Conservation (phyloP, 495 filamentous ascomycete genomes). For the Hypoxylon lienhwacheense region DNA sequence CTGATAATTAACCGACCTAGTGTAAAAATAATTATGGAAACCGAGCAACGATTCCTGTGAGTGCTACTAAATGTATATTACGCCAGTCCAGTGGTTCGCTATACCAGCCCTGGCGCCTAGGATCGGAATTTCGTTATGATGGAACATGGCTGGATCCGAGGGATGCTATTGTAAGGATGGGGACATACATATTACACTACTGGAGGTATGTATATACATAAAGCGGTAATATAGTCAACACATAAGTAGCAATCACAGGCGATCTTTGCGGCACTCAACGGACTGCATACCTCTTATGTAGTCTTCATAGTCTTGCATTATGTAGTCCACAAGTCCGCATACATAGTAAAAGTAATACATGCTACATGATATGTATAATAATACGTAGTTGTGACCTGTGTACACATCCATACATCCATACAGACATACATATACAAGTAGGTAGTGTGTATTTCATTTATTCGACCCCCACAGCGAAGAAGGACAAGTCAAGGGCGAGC, state of each 20-base stretch:
- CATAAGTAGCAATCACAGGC: constrained; percentile 18
- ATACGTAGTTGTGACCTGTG: too few relatives aligned
- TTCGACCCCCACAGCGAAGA: constrained; percentile 28
- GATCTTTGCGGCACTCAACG: constrained; percentile 27
- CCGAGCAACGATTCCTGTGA: constrained; percentile 17
- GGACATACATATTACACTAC: not conserved
- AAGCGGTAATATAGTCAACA: not conserved
- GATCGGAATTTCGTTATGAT: constrained; percentile 27
- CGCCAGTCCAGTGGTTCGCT: too few relatives aligned
- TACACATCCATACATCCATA: too few relatives aligned
- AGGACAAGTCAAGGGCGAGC: constrained; percentile 9
- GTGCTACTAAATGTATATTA: too few relatives aligned
- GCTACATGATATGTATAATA: too few relatives aligned
- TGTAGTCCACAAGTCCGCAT: too few relatives aligned
- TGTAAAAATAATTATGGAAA: constrained; percentile 6
- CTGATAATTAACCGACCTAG: constrained; percentile 26
- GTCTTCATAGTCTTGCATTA: too few relatives aligned
- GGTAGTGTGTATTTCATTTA: not conserved
- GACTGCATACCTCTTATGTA: too few relatives aligned
- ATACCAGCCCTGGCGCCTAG: constrained; percentile 19
- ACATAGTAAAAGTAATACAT: too few relatives aligned
- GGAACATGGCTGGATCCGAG: constrained; percentile 27
- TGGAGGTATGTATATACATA: not conserved
- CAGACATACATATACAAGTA: too few relatives aligned
- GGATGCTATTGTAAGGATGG: constrained; percentile 4